Evolutionary conservation across 257 asterid genomes (phyloP), one percentile per base, ranked within the genome.

Genomic region (Solanum peruvianum): DNA sequence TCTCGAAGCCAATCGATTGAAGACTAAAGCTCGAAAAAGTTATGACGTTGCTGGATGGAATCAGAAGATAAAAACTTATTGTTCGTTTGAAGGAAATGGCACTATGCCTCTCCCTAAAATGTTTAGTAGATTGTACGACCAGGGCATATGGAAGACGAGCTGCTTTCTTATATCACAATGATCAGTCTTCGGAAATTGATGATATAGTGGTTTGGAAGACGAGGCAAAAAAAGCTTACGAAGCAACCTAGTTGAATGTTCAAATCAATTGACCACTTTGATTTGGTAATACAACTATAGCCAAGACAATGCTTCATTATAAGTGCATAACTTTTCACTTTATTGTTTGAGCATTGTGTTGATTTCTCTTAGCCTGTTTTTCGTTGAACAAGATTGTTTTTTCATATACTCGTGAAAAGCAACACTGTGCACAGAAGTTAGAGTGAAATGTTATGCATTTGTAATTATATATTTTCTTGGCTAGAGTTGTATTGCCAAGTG

Each of bases 401-500:
- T 45, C 41, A 27, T n/a, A 11, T 75, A 75, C 82, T 78, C 6
- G 42, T 27, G 10, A 45, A 45, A 45, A 27, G 64, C 15, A 45
- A 8, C 25, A 45, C 15, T 25, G 27, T 45, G 84, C 42, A 45
- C 66, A 45, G 52, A 78, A 44, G 14, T n/a, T 7, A 23, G 18
- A 3, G 29, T 49, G 69, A 29, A 80, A 47, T 27, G 44, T 6
- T 25, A 13, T 49, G 85, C 10, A 2, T 29, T 49, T 80, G 44
- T 49, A 6, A 49, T 47, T 27, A 18, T 29, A 29, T 80, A 80
- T 80, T 80, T 80, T 80, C 11, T 80, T 80, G 85, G 85, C 85
- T 80, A 80, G 85, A 80, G 85, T 80, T 80, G 85, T 25, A 13
- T 80, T 80, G 85, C 85, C 85, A 80, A 80, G 85, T 49, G 16